Conservation (phyloP, 257 asterid genomes). For the Fraxinus americana region DNA sequence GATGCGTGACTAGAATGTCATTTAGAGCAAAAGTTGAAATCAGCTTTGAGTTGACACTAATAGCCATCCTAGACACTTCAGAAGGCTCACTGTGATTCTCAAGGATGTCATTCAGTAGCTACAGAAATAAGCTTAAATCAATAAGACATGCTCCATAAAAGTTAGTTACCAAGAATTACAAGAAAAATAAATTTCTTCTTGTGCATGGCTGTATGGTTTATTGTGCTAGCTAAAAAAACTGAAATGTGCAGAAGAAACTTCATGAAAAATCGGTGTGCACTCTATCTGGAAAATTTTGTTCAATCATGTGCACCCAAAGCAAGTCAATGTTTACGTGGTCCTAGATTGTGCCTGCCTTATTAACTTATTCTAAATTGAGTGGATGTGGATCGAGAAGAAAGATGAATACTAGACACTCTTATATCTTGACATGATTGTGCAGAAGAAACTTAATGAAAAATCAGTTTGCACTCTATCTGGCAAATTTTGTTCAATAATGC, state of each 20-base stretch:
- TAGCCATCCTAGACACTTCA: constrained; percentile 73
- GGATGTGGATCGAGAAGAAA: background rate
- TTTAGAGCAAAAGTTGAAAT: constrained; percentile 64
- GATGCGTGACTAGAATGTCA: constrained; percentile 70
- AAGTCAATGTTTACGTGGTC: background rate
- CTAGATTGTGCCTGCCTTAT: background rate
- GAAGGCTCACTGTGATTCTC: constrained; percentile 59
- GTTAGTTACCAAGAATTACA: background rate
- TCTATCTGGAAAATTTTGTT: background rate
- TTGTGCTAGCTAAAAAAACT: background rate
- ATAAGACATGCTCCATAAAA: background rate
- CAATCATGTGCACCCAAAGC: background rate
- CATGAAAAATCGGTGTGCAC: background rate
- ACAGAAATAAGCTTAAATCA: constrained; percentile 10
- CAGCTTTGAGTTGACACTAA: constrained; percentile 62
- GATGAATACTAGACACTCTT: background rate
- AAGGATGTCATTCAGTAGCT: constrained; percentile 69
- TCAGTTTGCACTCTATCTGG: background rate
- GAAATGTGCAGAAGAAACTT: constrained; percentile 7
- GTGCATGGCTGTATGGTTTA: background rate
- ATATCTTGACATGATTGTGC: constrained; percentile 8
- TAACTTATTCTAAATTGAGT: background rate
- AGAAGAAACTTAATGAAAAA: background rate
- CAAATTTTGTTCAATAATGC: too few relatives aligned
- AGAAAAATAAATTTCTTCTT: background rate